Conservation (phyloP, 2,329 filamentous ascomycete genomes). For the Cordyceps militaris region DNA sequence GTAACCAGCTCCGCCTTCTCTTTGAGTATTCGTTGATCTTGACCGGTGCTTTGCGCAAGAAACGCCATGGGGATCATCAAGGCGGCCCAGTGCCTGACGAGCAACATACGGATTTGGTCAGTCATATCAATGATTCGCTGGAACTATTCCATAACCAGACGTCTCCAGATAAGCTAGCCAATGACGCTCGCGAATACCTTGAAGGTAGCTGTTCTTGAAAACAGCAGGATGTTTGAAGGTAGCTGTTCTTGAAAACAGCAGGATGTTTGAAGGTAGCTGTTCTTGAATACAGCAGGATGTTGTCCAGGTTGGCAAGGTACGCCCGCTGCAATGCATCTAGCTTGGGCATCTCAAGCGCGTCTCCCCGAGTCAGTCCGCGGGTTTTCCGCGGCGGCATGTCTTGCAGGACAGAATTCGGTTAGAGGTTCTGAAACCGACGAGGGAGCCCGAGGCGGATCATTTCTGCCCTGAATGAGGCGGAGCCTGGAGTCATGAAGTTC, state of each 20-base stretch:
- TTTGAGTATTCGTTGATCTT: background rate
- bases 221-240: too few species aligned
- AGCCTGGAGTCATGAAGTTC: conserved; percentile 7
- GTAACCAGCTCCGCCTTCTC: background rate
- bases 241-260: too few species aligned
- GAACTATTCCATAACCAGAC: background rate
- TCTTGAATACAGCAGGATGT: background rate
- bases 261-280: too few species aligned
- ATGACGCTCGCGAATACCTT: conserved; percentile 5
- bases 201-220: too few species aligned
- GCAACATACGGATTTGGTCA: background rate
- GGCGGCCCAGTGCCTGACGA: background rate
- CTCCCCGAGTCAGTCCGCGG: background rate
- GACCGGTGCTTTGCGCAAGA: background rate
- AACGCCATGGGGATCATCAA: conserved; percentile 7
- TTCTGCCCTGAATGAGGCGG: background rate
- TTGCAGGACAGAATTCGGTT: background rate
- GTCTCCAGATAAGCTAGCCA: conserved; percentile 1
- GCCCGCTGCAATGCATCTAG: background rate
- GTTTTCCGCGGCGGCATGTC: background rate
- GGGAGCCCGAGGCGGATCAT: conserved; percentile 4
- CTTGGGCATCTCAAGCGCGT: background rate
- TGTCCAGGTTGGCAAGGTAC: background rate
- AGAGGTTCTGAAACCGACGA: conserved; percentile 1
- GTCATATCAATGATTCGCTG: conserved; percentile 3